Base-by-base conservation (phyloP, 73 alveolate genomes). In the Paraurostyla sp. region DNA sequence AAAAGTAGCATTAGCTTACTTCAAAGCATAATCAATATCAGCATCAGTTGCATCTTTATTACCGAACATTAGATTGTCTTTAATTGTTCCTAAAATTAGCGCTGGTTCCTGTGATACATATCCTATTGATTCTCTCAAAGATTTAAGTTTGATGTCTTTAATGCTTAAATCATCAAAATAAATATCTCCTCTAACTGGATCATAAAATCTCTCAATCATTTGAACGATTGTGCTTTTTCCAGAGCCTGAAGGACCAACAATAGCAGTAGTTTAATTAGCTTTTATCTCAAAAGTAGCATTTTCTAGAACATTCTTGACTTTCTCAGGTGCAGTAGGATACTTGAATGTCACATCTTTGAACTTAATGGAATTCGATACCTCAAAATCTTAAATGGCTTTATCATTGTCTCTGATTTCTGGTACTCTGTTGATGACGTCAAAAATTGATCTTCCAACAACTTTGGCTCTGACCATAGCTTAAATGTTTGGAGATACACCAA, bases 21-120 rank as follows among this genome's bases (percentile, higher is more conserved):
- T 84, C 52, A 92, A 71, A 29, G 91, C 92, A 60, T 83, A 87
- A 18, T 68, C 81, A 30, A 96, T 51, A 13, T 96, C 95, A 43
- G 60, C 93, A 60, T 94, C 91, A 23, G 92, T 90, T 38, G 85
- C 76, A 71, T 18, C 36, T 13, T 76, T 58, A 3, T 85, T 49
- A 0, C 99, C 98, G 54, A 91, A 94, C 51, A 68, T 48, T n/a
- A 96, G 68, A 87, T 96, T 96, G 27, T 94, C 96, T 62, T 83
- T 93, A 30, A 96, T 94, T 20, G 97, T 73, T 15, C 97, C 93
- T 45, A 76, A 69, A 62, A 93, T 86, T 29, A 96, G 80, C 30
- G 85, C 91, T 4, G 99, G 99, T 52, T 96, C 99, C 86, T 96
- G 93, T 29, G 91, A 91, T 23, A 96, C 98, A 50, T 95, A 42